Evolutionary conservation across 805 yeast species (phyloP), one percentile per base, ranked within the genome.

Genomic region (Lachancea kluyveri): DNA sequence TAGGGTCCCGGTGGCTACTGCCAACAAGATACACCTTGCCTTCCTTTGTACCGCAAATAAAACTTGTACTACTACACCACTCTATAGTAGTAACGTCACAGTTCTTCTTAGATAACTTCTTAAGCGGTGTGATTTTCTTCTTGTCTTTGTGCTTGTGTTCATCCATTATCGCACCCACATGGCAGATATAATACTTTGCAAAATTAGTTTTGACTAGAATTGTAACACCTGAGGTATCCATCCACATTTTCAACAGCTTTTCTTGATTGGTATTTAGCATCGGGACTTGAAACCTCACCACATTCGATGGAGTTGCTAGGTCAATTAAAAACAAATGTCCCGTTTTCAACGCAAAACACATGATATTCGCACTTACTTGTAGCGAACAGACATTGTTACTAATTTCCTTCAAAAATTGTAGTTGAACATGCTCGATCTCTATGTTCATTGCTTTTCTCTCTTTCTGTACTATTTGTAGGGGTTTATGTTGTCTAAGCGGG

Each of bases 311-410:
- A 30, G 66, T 65, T 30, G 74, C 77, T 40, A 82, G 57, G 43
- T 80, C 76, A 19, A 83, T 79, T n/a, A 80, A 57, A 41, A 72
- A 72, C n/a, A 82, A 55, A 10, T 65, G 48, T 1, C 80, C 79
- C 6, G 67, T 56, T 29, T 60, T 60, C 35, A 76, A 60, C 0
- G 78, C 73, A 28, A 81, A 57, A 35, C 71, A 67, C 23, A 82
- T 65, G 5, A 70, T 56, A 44, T 81, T 80, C 37, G 66, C 63
- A 14, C 67, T 57, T 5, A 78, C 85, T 11, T 64, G 67, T 28
- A 81, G 50, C n/a, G 68, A 55, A 5, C 62, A 58, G 8, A 81
- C 66, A 16, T 65, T 60, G 33, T 54, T 51, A 10, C 41, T 37
- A 20, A 72, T 53, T 24, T 65, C 67, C 40, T 71, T 68, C 42